phyloP scores from a whole-genome alignment of 1,139 yeast genomes.

The Lodderomyces parapsilosis region DNA sequence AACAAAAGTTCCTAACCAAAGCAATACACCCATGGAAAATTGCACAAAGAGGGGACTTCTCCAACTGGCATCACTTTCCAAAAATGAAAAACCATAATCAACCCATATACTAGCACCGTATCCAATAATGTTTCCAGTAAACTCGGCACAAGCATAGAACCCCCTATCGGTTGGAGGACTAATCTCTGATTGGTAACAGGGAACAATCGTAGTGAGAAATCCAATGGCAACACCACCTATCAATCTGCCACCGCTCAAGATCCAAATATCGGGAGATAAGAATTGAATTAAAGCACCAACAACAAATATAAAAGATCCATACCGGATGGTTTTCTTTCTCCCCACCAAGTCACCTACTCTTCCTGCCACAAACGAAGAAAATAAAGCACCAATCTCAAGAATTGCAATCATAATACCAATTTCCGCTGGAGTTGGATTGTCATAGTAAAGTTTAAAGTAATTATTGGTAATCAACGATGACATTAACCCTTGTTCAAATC shows the following conservation, averaged over 20 bases:
- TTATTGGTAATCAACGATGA: slow-evolving; percentile 64
- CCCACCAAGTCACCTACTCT: slow-evolving; percentile 78
- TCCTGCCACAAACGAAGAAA: slow-evolving; percentile 77
- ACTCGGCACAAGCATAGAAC: slow-evolving; percentile 84
- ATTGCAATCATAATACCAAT: slow-evolving; percentile 55
- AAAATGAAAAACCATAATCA: slow-evolving; percentile 73
- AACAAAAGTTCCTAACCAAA: slow-evolving; percentile 69
- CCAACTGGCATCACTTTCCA: slow-evolving; percentile 62
- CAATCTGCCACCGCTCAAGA: slow-evolving; percentile 70
- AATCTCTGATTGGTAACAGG: slow-evolving; percentile 89
- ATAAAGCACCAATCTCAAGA: slow-evolving; percentile 71
- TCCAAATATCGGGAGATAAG: slow-evolving; percentile 37
- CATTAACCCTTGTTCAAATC: slow-evolving; percentile 65
- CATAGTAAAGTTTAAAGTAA: slow-evolving; percentile 70
- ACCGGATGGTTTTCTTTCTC: slow-evolving; percentile 74
- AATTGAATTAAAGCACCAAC: slow-evolving; percentile 81
- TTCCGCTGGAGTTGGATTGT: slow-evolving; percentile 55
- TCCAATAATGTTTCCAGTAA: slow-evolving; percentile 88
- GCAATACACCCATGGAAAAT: slow-evolving; percentile 67
- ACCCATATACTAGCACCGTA: slow-evolving; percentile 89
- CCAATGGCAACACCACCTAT: slow-evolving; percentile 90
- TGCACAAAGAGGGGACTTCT: slow-evolving; percentile 77
- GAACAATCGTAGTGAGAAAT: slow-evolving; percentile 88
- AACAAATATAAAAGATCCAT: slow-evolving; percentile 79
- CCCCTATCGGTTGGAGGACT: slow-evolving; percentile 91